Evolutionary conservation across 2,329 filamentous ascomycete genomes (phyloP).

Genomic region (Ophiobolus disseminans): DNA sequence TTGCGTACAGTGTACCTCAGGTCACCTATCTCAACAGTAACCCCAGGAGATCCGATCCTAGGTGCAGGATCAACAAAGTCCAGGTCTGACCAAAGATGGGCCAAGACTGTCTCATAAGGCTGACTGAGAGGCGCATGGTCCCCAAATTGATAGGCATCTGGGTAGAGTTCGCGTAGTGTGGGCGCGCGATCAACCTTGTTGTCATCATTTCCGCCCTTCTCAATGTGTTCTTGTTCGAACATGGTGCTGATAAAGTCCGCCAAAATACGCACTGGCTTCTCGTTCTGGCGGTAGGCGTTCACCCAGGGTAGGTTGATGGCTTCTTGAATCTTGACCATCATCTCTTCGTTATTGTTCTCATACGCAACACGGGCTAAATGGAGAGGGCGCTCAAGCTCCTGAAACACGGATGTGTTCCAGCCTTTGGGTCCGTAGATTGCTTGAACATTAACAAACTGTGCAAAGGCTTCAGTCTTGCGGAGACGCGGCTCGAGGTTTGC

Average conservation of each 20-base stretch:
- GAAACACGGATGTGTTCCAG: conserved; percentile 9
- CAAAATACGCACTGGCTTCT: conserved; percentile 1
- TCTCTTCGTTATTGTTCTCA: conserved; percentile 5
- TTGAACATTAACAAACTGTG: conserved; percentile 1
- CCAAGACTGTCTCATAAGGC: background rate
- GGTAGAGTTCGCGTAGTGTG: background rate
- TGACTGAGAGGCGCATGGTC: background rate
- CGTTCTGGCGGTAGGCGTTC: conserved; percentile 3
- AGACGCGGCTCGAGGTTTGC: background rate
- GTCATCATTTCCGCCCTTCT: background rate
- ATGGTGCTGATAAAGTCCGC: conserved; percentile 5
- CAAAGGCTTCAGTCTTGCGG: conserved; percentile 5
- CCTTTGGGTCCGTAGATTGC: background rate
- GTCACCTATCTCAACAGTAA: background rate
- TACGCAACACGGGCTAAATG: conserved; percentile 18
- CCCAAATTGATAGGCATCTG: conserved; percentile 11
- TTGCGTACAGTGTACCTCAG: background rate
- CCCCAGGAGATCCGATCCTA: background rate
- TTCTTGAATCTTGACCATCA: conserved; percentile 2
- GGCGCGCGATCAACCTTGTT: background rate
- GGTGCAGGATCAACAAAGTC: background rate
- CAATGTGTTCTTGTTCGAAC: conserved; percentile 6
- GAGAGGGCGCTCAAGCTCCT: conserved; percentile 7
- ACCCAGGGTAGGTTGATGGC: conserved; percentile 15
- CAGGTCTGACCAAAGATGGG: background rate